These are phyloP conservation scores for Xylaria sp. DNA, from an alignment of 2,329 filamentous ascomycete genomes.

Conservation along the genomic window DNA sequence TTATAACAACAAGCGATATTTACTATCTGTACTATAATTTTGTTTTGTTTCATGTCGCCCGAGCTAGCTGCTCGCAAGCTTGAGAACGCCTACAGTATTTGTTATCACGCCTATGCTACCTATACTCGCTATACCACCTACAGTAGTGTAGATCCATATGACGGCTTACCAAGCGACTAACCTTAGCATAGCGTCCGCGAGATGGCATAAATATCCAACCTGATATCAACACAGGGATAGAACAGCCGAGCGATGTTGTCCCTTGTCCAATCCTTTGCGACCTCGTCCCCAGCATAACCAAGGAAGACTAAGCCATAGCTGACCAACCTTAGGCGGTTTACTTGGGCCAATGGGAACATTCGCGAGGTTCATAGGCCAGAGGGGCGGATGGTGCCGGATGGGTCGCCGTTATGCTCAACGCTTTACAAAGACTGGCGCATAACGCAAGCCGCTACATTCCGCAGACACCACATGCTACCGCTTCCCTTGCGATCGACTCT, in stretches of 20 bases:
- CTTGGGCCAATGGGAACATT: slow-evolving; percentile 25
- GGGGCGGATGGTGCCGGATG: slow-evolving; percentile 11
- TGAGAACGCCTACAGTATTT: background rate
- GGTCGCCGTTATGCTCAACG: slow-evolving; percentile 8
- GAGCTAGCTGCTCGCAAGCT: background rate
- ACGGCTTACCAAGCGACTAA: slow-evolving; percentile 8
- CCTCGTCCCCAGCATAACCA: slow-evolving; percentile 25
- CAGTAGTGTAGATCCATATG: background rate
- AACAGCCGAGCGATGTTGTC: slow-evolving; percentile 18
- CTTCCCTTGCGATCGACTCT: background rate
- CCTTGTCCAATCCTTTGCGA: slow-evolving; percentile 21
- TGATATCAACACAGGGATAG: slow-evolving; percentile 18
- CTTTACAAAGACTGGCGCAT: slow-evolving; percentile 21
- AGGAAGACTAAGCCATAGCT: slow-evolving; percentile 23
- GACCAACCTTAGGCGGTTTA: slow-evolving; percentile 5
- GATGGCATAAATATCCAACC: slow-evolving; percentile 1
- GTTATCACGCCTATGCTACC: background rate
- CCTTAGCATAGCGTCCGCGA: background rate
- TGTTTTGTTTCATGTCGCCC: background rate
- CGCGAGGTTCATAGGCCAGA: slow-evolving; percentile 7
- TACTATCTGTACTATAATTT: background rate
- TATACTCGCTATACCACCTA: background rate
- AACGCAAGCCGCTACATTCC: slow-evolving; percentile 12
- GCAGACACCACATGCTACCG: background rate
- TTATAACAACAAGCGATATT: no score